phyloP scores from a whole-genome alignment of 352 stramenopile species.

The Globisporangium heterothallicum region DNA sequence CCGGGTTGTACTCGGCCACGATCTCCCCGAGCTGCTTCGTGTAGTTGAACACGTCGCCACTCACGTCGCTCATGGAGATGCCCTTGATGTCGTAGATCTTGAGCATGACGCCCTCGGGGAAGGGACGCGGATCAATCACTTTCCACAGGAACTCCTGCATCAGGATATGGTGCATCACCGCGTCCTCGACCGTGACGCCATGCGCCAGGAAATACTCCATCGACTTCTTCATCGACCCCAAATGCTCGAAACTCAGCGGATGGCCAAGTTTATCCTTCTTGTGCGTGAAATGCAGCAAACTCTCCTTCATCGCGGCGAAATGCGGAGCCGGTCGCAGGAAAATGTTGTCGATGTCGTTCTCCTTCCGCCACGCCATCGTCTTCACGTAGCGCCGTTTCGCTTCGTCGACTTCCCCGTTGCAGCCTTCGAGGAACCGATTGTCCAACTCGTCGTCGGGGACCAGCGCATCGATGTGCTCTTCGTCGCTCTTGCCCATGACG shows the following conservation, averaged over 20 bases:
- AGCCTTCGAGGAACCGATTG: conserved; percentile 57
- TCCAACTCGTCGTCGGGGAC: conserved; percentile 36
- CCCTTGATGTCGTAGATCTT: conserved; percentile 75
- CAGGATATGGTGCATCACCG: conserved; percentile 55
- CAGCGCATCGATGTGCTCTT: conserved; percentile 25
- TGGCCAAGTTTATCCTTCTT: conserved; percentile 63
- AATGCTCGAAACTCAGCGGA: conserved; percentile 48
- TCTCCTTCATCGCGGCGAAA: conserved; percentile 61
- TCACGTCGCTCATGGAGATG: conserved; percentile 69
- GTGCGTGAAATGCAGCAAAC: conserved; percentile 54
- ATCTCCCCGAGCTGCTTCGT: conserved; percentile 59
- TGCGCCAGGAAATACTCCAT: conserved; percentile 46
- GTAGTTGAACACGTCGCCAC: conserved; percentile 62
- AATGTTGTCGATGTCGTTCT: conserved; percentile 66
- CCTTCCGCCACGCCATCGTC: conserved; percentile 62
- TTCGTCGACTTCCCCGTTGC: conserved; percentile 62
- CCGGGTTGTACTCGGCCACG: conserved; percentile 66
- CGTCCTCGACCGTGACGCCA: conserved; percentile 56
- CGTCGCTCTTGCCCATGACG: conserved; percentile 36
- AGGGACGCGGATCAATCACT: conserved; percentile 54
- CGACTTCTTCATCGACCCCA: conserved; percentile 54
- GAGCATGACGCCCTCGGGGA: conserved; percentile 55
- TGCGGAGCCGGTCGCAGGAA: conserved; percentile 46
- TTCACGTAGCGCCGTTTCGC: conserved; percentile 54
- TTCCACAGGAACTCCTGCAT: conserved; percentile 72